Percentiles rank a stretch among this genome's conserved stretches.
Evolutionary conservation across 768 basidiomycete species (phyloP).

Genomic region (Porpolomopsis calyptriformis): DNA sequence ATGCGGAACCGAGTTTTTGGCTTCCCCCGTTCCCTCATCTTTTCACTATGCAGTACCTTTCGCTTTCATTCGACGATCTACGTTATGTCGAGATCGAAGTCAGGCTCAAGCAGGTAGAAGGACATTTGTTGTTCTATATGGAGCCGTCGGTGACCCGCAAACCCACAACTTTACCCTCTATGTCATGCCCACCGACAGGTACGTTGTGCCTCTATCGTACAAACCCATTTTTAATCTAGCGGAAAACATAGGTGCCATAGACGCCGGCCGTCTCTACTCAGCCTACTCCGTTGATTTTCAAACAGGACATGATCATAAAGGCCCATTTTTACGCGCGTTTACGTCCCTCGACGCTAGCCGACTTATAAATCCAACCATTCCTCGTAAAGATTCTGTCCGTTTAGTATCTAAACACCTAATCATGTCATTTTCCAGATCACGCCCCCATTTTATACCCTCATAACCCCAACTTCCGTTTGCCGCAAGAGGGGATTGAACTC

Average conservation of each 20-base stretch:
- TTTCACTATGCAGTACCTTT: not conserved
- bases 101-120: not conserved
- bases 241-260: too few species aligned
- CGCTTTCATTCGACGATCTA: conserved; percentile 2
- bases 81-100: not conserved
- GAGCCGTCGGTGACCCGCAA: not conserved
- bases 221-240: too few species aligned
- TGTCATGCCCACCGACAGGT: not conserved
- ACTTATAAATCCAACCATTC: not conserved
- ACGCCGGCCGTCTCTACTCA: not conserved
- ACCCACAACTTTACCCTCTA: not conserved
- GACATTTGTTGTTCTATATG: not conserved
- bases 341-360: not conserved
- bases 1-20: not conserved
- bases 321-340: conserved; percentile 1
- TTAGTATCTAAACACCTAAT: not conserved
- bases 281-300: conserved; percentile 1
- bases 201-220: not conserved
- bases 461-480: too few species aligned
- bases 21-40: not conserved
- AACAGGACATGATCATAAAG: not conserved
- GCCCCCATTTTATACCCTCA: too few species aligned
- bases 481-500: too few species aligned
- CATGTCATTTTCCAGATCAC: not conserved
- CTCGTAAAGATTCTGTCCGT: not conserved